Evolutionary conservation across 345 rosid genomes (phyloP).

Genomic region (Cardamine resedifolia): DNA sequence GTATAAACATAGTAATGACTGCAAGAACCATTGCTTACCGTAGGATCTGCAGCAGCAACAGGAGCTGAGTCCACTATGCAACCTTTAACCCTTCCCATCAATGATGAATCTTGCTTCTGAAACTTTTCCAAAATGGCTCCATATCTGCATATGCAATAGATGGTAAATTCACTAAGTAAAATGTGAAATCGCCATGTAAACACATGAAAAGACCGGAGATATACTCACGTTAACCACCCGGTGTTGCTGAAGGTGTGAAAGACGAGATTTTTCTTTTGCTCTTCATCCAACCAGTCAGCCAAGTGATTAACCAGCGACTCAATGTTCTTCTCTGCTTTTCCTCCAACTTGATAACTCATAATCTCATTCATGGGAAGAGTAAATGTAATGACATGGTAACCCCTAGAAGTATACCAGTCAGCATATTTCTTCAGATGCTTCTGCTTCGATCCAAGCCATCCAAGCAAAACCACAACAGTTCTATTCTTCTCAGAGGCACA

Average conservation of each 20-base stretch:
- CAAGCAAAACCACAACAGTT: slow-evolving; percentile 89
- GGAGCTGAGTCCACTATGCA: slow-evolving; percentile 99
- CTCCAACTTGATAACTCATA: slow-evolving; percentile 86
- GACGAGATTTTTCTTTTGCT: slow-evolving; percentile 72
- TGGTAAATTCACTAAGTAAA: neutral
- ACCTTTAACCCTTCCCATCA: slow-evolving; percentile 69
- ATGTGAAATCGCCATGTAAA: neutral
- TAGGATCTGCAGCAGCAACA: slow-evolving; percentile 92
- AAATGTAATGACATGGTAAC: slow-evolving; percentile 91
- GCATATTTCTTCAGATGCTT: slow-evolving; percentile 92
- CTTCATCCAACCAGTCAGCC: slow-evolving; percentile 93
- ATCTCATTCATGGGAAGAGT: slow-evolving; percentile 86
- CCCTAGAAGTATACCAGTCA: slow-evolving; percentile 89
- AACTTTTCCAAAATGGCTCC: slow-evolving; percentile 91
- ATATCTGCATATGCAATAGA: slow-evolving; percentile 49
- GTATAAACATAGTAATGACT: neutral
- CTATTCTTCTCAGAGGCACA: slow-evolving; percentile 65
- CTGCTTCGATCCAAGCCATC: slow-evolving; percentile 99
- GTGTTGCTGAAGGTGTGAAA: slow-evolving; percentile 99
- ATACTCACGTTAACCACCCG: slow-evolving; percentile 89
- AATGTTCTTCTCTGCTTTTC: slow-evolving; percentile 83
- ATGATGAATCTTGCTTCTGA: slow-evolving; percentile 70
- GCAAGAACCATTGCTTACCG: slow-evolving; percentile 48
- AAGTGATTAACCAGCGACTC: slow-evolving; percentile 81
- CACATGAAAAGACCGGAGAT: slow-evolving; percentile 3